Evolutionary conservation across 805 yeast genomes (phyloP).

Genomic region (Kuraishia hungarica): DNA sequence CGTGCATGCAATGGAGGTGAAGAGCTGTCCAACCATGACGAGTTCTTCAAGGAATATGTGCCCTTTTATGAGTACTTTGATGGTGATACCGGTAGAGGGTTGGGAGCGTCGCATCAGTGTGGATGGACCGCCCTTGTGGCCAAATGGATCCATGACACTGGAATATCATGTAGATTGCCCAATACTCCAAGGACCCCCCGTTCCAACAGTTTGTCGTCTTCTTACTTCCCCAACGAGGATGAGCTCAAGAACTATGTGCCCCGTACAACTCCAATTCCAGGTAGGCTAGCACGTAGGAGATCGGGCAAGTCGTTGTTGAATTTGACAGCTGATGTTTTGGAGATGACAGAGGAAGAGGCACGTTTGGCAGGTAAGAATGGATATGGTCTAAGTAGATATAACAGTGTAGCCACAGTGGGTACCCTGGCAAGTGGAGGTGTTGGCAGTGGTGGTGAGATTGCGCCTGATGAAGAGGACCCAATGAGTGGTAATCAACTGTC

Average conservation of each 20-base stretch:
- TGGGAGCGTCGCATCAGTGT: conserved; percentile 91
- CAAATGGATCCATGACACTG: conserved; percentile 85
- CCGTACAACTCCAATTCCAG: conserved; percentile 33
- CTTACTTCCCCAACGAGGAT: conserved; percentile 10
- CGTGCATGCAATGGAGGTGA: conserved; percentile 77
- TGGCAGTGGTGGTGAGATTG: background rate
- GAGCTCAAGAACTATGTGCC: conserved; percentile 2
- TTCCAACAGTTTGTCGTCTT: conserved; percentile 20
- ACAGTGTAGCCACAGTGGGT: conserved; percentile 8
- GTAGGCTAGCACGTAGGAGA: conserved; percentile 51
- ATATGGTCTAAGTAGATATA: conserved; percentile 23
- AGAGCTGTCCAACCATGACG: conserved; percentile 46
- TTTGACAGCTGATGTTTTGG: conserved; percentile 58
- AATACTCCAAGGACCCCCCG: conserved; percentile 9
- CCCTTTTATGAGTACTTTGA: conserved; percentile 86
- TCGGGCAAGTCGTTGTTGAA: conserved; percentile 69
- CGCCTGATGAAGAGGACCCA: conserved; percentile 13
- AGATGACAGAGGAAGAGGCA: conserved; percentile 55
- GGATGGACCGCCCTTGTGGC: conserved; percentile 96
- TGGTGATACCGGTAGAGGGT: conserved; percentile 90
- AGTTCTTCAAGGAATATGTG: conserved; percentile 63
- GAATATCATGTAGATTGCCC: conserved; percentile 56
- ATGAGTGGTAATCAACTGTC: background rate
- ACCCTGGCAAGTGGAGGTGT: conserved; percentile 1
- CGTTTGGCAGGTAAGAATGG: conserved; percentile 15